Evolutionary conservation across 176 grass and related monocot genomes (phyloP).

Genomic region (Carex littledalei): DNA sequence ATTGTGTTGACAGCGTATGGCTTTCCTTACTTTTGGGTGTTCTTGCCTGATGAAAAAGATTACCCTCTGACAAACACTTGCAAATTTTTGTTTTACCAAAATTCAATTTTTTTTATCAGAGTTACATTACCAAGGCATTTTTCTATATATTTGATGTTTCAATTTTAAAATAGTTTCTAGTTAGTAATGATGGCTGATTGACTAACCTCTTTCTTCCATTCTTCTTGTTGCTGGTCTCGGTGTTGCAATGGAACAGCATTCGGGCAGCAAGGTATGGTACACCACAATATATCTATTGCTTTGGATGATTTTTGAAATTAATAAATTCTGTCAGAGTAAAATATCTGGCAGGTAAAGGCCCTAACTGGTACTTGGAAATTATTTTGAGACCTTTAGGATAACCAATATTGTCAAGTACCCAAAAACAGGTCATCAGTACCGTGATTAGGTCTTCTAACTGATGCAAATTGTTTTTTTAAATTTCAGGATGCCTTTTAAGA

Average conservation of each 20-base stretch:
- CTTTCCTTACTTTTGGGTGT: background rate
- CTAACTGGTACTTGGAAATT: background rate
- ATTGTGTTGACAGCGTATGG: background rate
- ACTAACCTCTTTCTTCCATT: conserved; percentile 36
- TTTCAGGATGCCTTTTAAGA: conserved; percentile 81
- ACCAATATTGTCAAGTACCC: background rate
- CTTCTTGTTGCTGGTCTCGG: conserved; percentile 9
- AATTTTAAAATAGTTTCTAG: conserved; percentile 12
- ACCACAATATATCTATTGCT: background rate
- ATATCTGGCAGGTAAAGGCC: background rate
- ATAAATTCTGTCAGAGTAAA: background rate
- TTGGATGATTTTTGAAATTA: background rate
- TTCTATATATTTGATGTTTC: background rate
- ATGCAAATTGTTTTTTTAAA: background rate
- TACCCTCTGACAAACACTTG: background rate
- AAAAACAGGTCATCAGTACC: conserved; percentile 9
- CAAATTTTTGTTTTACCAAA: background rate
- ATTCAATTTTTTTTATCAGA: background rate
- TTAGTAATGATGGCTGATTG: conserved; percentile 7
- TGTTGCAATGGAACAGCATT: conserved; percentile 52
- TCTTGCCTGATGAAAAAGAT: background rate
- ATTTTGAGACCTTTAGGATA: background rate
- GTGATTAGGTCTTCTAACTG: background rate
- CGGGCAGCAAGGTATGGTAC: conserved; percentile 81
- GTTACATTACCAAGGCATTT: background rate